Evolutionary conservation across 495 filamentous ascomycete genomes (phyloP).

Genomic region (Aspergillus bridgeri): DNA sequence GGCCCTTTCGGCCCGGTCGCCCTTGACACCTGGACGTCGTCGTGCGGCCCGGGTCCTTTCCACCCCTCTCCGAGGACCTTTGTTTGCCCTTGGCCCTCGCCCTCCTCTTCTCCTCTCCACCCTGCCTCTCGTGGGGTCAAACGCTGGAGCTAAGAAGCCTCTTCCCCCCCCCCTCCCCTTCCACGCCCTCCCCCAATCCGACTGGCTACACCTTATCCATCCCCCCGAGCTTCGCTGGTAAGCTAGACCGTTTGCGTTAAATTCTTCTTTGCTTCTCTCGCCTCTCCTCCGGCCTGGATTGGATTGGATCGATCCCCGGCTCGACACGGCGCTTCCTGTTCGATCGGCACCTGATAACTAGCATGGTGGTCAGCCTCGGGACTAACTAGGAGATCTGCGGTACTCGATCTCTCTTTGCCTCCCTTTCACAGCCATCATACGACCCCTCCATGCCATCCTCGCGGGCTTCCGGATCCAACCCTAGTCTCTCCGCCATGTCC

Average conservation of each 20-base stretch:
- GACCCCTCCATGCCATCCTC: slow-evolving; percentile 28
- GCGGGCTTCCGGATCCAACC: slow-evolving; percentile 22
- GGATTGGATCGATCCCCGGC: not conserved
- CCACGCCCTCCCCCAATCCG: not conserved
- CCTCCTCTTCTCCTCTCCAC: not conserved
- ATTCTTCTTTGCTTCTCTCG: slow-evolving; percentile 11
- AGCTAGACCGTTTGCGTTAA: not conserved
- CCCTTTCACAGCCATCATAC: slow-evolving; percentile 6
- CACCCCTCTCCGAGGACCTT: slow-evolving; percentile 32
- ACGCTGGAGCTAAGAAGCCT: not conserved
- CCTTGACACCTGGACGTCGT: slow-evolving; percentile 16
- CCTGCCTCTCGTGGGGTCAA: slow-evolving; percentile 15
- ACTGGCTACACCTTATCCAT: not conserved
- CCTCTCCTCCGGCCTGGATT: not conserved
- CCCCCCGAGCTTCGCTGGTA: not conserved
- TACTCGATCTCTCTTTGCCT: slow-evolving; percentile 1
- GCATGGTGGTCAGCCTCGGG: slow-evolving; percentile 16
- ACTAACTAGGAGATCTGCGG: slow-evolving; percentile 9
- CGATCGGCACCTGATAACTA: slow-evolving; percentile 16
- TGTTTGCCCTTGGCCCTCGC: slow-evolving; percentile 12
- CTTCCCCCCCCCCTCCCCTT: not conserved
- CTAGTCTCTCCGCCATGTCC: slow-evolving; percentile 29
- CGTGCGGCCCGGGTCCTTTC: slow-evolving; percentile 35
- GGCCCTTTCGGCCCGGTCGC: slow-evolving; percentile 14
- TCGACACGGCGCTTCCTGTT: slow-evolving; percentile 8